Conservation (phyloP, 2,329 filamentous ascomycete species). For the Calonectria multiphialidica region DNA sequence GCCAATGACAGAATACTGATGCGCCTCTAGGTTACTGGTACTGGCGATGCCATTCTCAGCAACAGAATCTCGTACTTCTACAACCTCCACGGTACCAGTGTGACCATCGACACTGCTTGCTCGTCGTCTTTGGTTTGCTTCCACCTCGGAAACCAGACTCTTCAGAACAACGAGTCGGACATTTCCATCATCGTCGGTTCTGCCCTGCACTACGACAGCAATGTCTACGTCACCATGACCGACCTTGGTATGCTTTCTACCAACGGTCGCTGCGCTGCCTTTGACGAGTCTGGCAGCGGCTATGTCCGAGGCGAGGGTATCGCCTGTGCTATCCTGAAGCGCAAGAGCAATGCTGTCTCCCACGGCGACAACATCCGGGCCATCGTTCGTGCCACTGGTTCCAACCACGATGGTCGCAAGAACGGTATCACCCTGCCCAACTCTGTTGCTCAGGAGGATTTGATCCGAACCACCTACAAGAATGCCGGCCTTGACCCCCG, state of each 20-base stretch:
- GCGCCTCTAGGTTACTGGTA: conserved; percentile 32
- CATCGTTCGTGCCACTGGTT: conserved; percentile 14
- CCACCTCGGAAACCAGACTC: conserved; percentile 38
- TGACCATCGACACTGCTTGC: conserved; percentile 51
- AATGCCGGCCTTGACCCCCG: conserved; percentile 29
- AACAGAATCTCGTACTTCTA: conserved; percentile 53
- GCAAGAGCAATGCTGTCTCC: conserved; percentile 16
- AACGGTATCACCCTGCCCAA: conserved; percentile 51
- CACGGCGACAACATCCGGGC: conserved; percentile 22
- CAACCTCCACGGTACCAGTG: conserved; percentile 50
- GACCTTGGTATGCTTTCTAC: conserved; percentile 44
- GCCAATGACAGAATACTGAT: conserved; percentile 29
- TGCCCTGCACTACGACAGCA: conserved; percentile 30
- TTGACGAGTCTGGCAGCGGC: conserved; percentile 46
- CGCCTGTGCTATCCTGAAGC: conserved; percentile 35
- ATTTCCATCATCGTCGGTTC: conserved; percentile 50
- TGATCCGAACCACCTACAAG: conserved; percentile 21
- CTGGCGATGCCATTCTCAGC: conserved; percentile 31
- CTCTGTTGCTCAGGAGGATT: conserved; percentile 18
- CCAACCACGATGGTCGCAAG: conserved; percentile 30
- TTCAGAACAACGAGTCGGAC: conserved; percentile 48
- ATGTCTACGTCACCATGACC: conserved; percentile 38
- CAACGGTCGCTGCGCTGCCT: conserved; percentile 44
- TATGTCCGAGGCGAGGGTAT: conserved; percentile 42
- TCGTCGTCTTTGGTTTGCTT: conserved; percentile 48